Evolutionary conservation across 2,329 filamentous ascomycete species (phyloP).

Genomic region (Fusarium anthophilum): DNA sequence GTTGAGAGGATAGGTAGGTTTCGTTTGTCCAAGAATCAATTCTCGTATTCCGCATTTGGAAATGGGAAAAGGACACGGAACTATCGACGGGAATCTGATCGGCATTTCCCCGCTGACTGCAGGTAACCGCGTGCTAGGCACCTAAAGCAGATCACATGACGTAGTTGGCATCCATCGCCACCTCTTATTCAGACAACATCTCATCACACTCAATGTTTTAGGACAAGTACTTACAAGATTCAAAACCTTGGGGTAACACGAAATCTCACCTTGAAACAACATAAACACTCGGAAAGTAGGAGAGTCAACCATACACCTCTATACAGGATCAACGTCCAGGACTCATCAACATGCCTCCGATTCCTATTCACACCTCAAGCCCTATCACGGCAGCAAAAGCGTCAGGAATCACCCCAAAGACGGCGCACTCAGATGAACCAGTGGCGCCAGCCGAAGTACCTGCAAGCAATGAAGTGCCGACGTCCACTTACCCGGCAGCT

Average conservation of each 20-base stretch:
- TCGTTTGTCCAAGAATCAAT: constrained; percentile 9
- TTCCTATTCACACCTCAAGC: constrained; percentile 67
- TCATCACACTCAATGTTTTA: constrained; percentile 4
- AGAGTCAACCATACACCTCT: background rate
- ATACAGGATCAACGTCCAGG: background rate
- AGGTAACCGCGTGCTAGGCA: constrained; percentile 27
- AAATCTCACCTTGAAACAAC: background rate
- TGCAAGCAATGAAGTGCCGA: constrained; percentile 44
- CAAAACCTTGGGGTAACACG: background rate
- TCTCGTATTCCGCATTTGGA: constrained; percentile 30
- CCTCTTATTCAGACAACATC: constrained; percentile 25
- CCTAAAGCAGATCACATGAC: constrained; percentile 34
- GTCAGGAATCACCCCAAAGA: constrained; percentile 59
- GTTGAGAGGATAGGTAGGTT: background rate
- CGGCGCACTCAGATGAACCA: constrained; percentile 42
- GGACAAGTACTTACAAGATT: background rate
- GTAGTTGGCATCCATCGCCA: constrained; percentile 31
- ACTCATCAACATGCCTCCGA: constrained; percentile 62
- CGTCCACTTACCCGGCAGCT: constrained; percentile 43
- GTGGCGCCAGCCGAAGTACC: constrained; percentile 33
- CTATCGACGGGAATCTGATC: constrained; percentile 37
- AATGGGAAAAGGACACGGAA: constrained; percentile 6
- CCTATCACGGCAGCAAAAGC: constrained; percentile 68
- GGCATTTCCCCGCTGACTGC: constrained; percentile 31
- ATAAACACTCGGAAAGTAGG: background rate